Evolutionary conservation across 768 basidiomycete species (phyloP), one percentile per base, ranked within the genome.

Genomic region (Vishniacozyma victoriae): DNA sequence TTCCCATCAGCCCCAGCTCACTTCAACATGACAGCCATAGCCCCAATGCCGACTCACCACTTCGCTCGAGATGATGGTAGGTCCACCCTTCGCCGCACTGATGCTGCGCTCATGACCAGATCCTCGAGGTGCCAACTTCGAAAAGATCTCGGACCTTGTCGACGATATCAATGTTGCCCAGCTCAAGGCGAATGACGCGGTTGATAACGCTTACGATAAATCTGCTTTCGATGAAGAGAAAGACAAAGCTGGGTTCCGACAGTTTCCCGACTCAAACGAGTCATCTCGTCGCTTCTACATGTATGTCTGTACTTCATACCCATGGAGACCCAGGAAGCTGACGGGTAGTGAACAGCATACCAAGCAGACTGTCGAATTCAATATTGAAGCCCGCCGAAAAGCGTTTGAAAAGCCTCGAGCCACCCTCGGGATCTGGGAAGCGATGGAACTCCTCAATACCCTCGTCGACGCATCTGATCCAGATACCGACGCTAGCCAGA

Each of bases 401-500:
- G 87, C 87, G 73, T 81, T 82, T 65, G 82, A 73, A 49, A 79
- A 76, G 29, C 77, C 74, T 40, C 79, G 84, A 24, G 84, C 80
- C 2, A 77, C 81, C 19, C 87, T 89, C 87, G 75, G 52, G n/a
- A 50, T 69, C 15, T 69, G 67, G 67, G 58, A 62, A 46, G 67
- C 67, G 14, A 62, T 69, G 38, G 67, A 69, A 59, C 80, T 82
- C 76, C 80, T 92, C 38, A 82, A 90, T 62, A 88, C 85, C 1
- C 77, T 92, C 36, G 78, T 90, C 87, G 62, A 92, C 69, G 87
- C 90, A 55, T 88, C 86, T 6, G 90, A 93, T 71, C 90, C 90
- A 44, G 90, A 73, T 55, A 73, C 72, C 4, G 53, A 50, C 6
- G 59, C 63, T 9, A 56, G 86, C 27, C 89, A 93, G 74, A 90